Base-by-base conservation (phyloP, 2,329 filamentous ascomycete genomes). In the Aureobasidium leucospermi region DNA sequence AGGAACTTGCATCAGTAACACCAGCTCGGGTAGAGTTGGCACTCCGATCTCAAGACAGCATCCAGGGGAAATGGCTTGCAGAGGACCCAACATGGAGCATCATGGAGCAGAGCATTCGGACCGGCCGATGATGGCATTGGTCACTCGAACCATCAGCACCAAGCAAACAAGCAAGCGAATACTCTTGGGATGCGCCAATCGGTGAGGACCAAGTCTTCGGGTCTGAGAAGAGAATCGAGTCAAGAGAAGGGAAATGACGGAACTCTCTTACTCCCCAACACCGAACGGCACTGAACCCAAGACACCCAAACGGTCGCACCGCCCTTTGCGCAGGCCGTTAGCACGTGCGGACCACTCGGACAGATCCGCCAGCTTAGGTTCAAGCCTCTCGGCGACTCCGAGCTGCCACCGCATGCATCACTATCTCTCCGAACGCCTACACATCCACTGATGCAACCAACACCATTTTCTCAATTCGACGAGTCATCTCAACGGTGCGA, bases 61-160 rank as follows among this genome's bases (percentile, higher is more conserved):
- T 78, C 43, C 80, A 82, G 63, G 80, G 81, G 41, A 83, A 85
- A 71, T 86, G 83, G 83, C 73, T 85, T 46, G 72, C 73, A 39
- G 84, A 86, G 62, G 84, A 86, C 66, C 84, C 84, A 3, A 75
- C 79, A 7, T 71, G 85, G 60, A 73, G 75, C 15, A 73, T 74
- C 19, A 81, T 84, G 23, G 41, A 60, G 31, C 58, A 63, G 31
- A 61, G 53, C 47, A 52, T 62, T n/a, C 62, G 57, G 59, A 53
- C 43, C 31, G 45, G 58, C 34, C 60, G 55, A 55, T 61, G 56
- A 61, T 46, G 11, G 46, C 29, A 55, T 43, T 43, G 39, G 9
- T 43, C 45, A 58, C 32, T 43, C 36, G 16, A 41, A n/a, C 52
- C 39, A 56, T 29, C 41, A 28, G 29, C 39, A 42, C 51, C 52